Evolutionary conservation across 352 stramenopile genomes (phyloP).

Genomic region (Halophytophthora polymorphica): DNA sequence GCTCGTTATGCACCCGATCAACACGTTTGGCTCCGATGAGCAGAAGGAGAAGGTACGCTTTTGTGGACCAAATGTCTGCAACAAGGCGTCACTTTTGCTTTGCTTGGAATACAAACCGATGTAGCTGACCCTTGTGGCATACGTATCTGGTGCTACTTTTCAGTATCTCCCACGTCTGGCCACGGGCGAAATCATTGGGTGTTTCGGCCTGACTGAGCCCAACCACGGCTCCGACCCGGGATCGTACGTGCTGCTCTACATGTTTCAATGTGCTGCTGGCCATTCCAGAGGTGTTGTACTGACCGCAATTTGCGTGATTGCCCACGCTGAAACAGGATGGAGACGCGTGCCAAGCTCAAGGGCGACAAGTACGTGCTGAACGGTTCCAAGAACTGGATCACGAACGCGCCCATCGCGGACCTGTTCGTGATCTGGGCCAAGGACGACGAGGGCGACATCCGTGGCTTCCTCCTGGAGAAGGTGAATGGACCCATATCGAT

Average conservation of each 20-base stretch:
- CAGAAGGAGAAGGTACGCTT: conserved; percentile 90
- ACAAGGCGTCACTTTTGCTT: background rate
- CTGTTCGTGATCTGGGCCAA: conserved; percentile 98
- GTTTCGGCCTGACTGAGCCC: conserved; percentile 98
- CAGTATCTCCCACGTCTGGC: conserved; percentile 94
- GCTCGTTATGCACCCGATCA: conserved; percentile 98
- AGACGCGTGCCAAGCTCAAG: conserved; percentile 88
- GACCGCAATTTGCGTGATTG: background rate
- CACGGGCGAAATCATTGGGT: conserved; percentile 94
- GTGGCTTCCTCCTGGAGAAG: conserved; percentile 95
- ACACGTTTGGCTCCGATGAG: conserved; percentile 95
- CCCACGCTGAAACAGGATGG: conserved; percentile 73
- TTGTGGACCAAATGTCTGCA: background rate
- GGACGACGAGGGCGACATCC: conserved; percentile 92
- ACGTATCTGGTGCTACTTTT: background rate
- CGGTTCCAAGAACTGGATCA: conserved; percentile 96
- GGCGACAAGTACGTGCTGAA: conserved; percentile 95
- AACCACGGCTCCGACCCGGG: conserved; percentile 96
- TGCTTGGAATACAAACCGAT: background rate
- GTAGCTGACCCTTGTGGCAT: conserved; percentile 1
- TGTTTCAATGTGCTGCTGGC: background rate
- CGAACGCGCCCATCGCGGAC: conserved; percentile 96
- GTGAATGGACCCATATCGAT: conserved; percentile 13
- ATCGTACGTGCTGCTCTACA: conserved; percentile 41
- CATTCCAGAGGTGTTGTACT: background rate